Conservation (phyloP, 768 basidiomycete species). For the Hysterangium stoloniferum region DNA sequence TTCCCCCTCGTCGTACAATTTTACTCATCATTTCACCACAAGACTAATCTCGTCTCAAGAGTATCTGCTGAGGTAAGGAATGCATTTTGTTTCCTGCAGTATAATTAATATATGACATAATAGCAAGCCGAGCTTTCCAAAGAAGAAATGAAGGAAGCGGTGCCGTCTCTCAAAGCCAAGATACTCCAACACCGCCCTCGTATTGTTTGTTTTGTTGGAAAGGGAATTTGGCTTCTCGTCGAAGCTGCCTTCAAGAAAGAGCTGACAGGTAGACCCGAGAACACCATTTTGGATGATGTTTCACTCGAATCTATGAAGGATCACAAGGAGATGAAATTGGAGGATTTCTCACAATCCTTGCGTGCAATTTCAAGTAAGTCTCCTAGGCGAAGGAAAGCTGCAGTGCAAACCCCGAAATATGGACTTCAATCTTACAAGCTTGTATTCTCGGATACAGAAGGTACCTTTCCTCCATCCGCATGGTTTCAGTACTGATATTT, state of each 20-base stretch:
- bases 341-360: background rate
- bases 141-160: conserved; percentile 44
- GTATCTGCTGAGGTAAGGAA: conserved; percentile 52
- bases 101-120: too few relatives aligned
- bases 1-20: background rate
- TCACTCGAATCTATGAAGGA: background rate
- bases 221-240: conserved; percentile 48
- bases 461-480: conserved; percentile 13
- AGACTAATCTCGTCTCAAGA: conserved; percentile 74
- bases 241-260: conserved; percentile 30
- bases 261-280: conserved; percentile 13
- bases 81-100: background rate
- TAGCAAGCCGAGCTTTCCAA: conserved; percentile 50
- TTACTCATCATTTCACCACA: background rate
- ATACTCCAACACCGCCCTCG: conserved; percentile 48
- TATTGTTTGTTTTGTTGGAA: conserved; percentile 73
- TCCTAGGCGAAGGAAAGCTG: conserved; percentile 1
- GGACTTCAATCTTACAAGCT: conserved; percentile 48
- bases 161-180: conserved; percentile 54
- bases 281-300: too few relatives aligned
- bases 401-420: conserved; percentile 18
- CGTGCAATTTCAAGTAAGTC: conserved; percentile 10
- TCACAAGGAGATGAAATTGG: background rate
- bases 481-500: background rate
- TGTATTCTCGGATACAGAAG: conserved; percentile 23